Base-by-base conservation (phyloP, 257 asterid genomes). In the Capsicum baccatum region DNA sequence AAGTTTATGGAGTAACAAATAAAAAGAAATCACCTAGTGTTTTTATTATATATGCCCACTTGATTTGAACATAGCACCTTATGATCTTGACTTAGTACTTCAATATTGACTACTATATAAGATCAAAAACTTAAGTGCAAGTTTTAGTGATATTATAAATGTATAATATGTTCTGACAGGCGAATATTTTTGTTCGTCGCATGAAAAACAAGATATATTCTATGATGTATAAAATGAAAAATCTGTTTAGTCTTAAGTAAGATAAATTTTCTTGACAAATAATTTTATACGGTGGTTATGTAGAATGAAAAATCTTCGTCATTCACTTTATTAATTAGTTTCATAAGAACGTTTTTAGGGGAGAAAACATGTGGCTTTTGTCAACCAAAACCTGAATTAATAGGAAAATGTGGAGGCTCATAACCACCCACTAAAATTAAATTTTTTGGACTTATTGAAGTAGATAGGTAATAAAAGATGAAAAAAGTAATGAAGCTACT, bases 381-480 rank as follows among this genome's bases (percentile, higher is more conserved):
- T 78, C 86, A 82, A 82, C 63, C 48, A 47, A 87, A 78, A 82
- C 82, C 59, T 39, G 73, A 79, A 78, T 87, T 33, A 48, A 81
- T 26, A 47, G 6, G 44, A 81, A 81, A 21, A 42, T 60, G 48
- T 2, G 11, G 37, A 42, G 3, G 67, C 37, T 8, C 50, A 17
- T 26, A 26, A 12, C 13, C 12, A 58, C 42, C 35, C 26, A 58
- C 33, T n/a, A 54, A 55, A 78, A 55, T 26, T 39, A 59, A 12
- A 3, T 44, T 33, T 26, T 12, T 76, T 76, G 58, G 57, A 17
- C 14, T n/a, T 71, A n/a, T n/a, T 70, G 47, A 39, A 47, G 9
- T 73, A 73, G 39, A 12, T 6, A 48, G 33, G 33, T 26, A 26
- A 26, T 26, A 26, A 26, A 76, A 71, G n/a, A 74, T 19, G 33